Evolutionary conservation across 2,329 filamentous ascomycete species (phyloP), one percentile per base, ranked within the genome.

Genomic region (Paecilomyces formosus): DNA sequence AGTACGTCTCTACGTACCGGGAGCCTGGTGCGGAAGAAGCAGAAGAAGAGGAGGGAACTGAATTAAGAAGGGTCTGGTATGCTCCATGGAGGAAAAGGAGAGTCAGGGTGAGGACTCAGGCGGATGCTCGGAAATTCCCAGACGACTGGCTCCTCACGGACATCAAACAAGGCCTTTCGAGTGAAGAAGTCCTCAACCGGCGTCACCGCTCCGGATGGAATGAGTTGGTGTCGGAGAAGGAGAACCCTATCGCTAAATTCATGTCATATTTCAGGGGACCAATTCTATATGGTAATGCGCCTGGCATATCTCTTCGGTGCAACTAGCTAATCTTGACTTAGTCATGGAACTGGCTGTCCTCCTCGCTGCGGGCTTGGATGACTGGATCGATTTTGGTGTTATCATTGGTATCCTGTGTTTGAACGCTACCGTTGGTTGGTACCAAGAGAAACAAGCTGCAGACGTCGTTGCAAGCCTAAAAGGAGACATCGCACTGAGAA

Each of bases 361-460:
- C 60, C 80, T 91, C 66, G 87, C 88, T 63, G 86, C 86, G 66
- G 88, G 87, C 80, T 82, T 91, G 61, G 80, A 83, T 64, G 86
- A 89, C 73, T 91, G 87, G 87, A 80, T 90, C 63, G 88, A 91
- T 74, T 85, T 90, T 65, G 88, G 87, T 80, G 87, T 91, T 71
- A 91, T 91, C 71, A 84, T 88, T 66, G 88, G 84, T 76, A 91
- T 91, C 71, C 76, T 91, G 57, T 73, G 87, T 70, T 82, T 91
- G 62, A 91, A 91, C 75, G 88, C 88, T 60, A 76, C 86, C 63
- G 88, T 90, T 69, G 88, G 88, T 76, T 90, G 88, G 85, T 90
- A 90, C 72, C 88, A 90, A 72, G 88, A 91, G 75, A 91, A 90
- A 77, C 87, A 90, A 74, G 88, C 88, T 64, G 88, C 87, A 60